Evolutionary conservation across 768 basidiomycete genomes (phyloP), one percentile per base, ranked within the genome.

Genomic region (Suillus subaureus): DNA sequence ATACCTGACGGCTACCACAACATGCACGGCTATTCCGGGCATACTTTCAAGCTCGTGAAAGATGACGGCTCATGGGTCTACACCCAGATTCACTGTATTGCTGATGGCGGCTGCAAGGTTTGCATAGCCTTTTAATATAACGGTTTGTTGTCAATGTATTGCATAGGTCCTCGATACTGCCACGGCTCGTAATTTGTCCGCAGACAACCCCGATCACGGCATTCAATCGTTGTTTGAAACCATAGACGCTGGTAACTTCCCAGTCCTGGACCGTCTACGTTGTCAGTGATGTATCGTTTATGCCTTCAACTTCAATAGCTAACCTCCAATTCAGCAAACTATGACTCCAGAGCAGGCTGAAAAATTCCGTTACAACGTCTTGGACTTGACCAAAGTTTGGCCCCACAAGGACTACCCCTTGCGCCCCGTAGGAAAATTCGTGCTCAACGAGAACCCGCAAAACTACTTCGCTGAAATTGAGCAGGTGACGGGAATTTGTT

Each of bases 391-490:
- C 68, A 96, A 96, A 77, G 81, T 97, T 71, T 95, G 95, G 89
- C 88, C 97, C 8, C 96, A 99, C 75, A 78, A 79, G 61, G 86
- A 95, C 11, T 95, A 84, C 80, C 97, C 96, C n/a, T 84, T 97
- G 68, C 90, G 94, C 69, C 90, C 88, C 49, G 79, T 98, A 69
- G 96, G 96, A 72, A 94, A 89, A 75, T 80, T 97, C 64, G 90
- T 92, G 26, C 84, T 93, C 68, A 85, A 93, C 76, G 84, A 91
- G 78, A 91, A 92, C 73, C 82, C 84, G 23, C 81, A 89, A 74
- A 94, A 94, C 81, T 97, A 94, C 85, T 97, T 97, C 66, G 89
- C 94, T 61, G 96, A 98, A 81, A 89, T 96, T 55, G 96, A 99
- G 78, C 95, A 98, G 82, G 91, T 92, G 42, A 69, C 83, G 67